phyloP scores from a whole-genome alignment of 495 filamentous ascomycete genomes.

The Aspergillus coremiiformis region DNA sequence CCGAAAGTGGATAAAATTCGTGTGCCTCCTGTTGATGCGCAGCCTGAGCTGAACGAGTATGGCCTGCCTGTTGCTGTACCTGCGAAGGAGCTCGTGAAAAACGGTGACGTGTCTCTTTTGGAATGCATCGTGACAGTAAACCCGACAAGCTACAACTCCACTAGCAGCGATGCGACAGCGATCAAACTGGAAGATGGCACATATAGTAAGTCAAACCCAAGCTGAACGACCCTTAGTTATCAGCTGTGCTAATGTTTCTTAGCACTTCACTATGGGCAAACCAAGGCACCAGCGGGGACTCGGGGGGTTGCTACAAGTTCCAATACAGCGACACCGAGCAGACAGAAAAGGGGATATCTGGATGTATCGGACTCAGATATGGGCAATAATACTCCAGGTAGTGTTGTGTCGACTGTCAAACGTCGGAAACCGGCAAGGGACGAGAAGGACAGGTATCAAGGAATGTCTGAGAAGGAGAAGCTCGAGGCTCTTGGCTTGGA shows the following conservation, averaged over 20 bases:
- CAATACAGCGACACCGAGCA: background rate
- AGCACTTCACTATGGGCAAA: slow-evolving; percentile 7
- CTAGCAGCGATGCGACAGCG: slow-evolving; percentile 28
- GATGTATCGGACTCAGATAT: slow-evolving; percentile 4
- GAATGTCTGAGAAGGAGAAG: slow-evolving; percentile 31
- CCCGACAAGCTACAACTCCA: slow-evolving; percentile 25
- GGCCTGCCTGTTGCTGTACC: slow-evolving; percentile 40
- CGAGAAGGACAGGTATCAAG: slow-evolving; percentile 17
- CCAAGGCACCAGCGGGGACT: background rate
- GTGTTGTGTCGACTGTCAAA: background rate
- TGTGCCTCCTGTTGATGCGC: slow-evolving; percentile 30
- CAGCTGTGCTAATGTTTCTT: background rate
- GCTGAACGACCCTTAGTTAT: background rate
- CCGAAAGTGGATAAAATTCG: slow-evolving; percentile 21
- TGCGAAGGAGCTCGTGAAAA: slow-evolving; percentile 26
- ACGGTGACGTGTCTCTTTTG: slow-evolving; percentile 40
- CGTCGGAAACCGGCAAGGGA: slow-evolving; percentile 7
- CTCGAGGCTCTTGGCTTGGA: slow-evolving; percentile 38
- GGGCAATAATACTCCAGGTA: background rate
- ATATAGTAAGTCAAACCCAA: slow-evolving; percentile 19
- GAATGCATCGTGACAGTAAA: slow-evolving; percentile 33
- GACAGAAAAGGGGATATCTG: slow-evolving; percentile 2
- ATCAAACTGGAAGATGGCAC: slow-evolving; percentile 22
- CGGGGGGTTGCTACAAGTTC: background rate
- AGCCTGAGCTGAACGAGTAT: slow-evolving; percentile 43